Evolutionary conservation across 2,329 filamentous ascomycete species (phyloP).

Genomic region (Alternaria viburni): DNA sequence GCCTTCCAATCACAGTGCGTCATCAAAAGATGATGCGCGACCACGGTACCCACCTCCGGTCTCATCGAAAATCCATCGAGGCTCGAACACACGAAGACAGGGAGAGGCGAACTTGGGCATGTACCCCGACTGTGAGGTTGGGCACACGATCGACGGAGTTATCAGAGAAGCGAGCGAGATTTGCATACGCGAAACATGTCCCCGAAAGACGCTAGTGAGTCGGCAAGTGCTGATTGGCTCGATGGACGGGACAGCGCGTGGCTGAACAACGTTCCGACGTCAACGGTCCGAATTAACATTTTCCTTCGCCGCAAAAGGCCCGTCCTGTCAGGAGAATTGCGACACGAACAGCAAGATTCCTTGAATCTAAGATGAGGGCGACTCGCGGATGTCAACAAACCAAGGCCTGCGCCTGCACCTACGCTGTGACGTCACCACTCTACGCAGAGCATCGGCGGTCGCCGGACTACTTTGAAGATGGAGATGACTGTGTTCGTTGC

Average conservation of each 20-base stretch:
- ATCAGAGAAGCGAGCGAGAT: constrained; percentile 12
- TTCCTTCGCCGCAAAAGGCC: constrained; percentile 11
- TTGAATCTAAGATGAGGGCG: not conserved
- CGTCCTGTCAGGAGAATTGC: constrained; percentile 8
- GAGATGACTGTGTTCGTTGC: not conserved
- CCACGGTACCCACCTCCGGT: not conserved
- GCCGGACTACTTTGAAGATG: not conserved
- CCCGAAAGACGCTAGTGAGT: not conserved
- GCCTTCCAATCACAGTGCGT: not conserved
- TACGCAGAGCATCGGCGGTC: not conserved
- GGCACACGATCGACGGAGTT: constrained; percentile 6
- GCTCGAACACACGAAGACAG: not conserved
- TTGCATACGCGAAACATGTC: constrained; percentile 4
- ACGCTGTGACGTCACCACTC: constrained; percentile 3
- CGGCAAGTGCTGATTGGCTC: constrained; percentile 6
- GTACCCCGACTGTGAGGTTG: constrained; percentile 5
- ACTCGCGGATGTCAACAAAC: not conserved
- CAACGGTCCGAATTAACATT: constrained; percentile 17
- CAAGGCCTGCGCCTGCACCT: not conserved
- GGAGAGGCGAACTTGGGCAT: not conserved
- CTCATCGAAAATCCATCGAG: not conserved
- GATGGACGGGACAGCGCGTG: constrained; percentile 5
- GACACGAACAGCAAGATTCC: not conserved
- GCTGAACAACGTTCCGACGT: constrained; percentile 10
- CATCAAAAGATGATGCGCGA: not conserved